Conservation (phyloP, 2,329 filamentous ascomycete genomes). For the Epichloe gansuensis region DNA sequence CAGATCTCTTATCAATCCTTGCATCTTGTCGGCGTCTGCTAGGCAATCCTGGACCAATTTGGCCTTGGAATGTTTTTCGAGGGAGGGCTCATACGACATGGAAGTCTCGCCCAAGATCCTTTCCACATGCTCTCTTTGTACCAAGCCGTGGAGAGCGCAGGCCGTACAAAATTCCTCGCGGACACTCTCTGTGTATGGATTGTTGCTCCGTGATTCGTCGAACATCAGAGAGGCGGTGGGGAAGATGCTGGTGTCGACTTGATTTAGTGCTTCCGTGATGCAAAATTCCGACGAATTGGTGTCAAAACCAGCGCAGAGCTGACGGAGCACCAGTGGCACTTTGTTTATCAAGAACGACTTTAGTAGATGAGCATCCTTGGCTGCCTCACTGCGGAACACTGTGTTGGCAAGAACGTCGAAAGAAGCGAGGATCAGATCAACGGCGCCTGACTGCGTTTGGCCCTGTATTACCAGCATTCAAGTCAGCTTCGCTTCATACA, state of each 20-base stretch:
- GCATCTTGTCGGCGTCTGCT: conserved; percentile 60
- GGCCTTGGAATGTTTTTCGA: conserved; percentile 65
- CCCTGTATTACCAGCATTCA: conserved; percentile 32
- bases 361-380: conserved; percentile 54
- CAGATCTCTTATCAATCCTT: conserved; percentile 66
- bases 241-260: conserved; percentile 70
- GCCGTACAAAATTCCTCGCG: conserved; percentile 73
- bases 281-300: conserved; percentile 63
- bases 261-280: conserved; percentile 57
- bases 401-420: conserved; percentile 86
- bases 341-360: conserved; percentile 76
- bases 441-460: conserved; percentile 62
- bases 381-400: conserved; percentile 52
- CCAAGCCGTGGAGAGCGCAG: conserved; percentile 77
- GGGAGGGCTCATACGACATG: conserved; percentile 62
- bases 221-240: conserved; percentile 47
- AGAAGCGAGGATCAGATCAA: conserved; percentile 74
- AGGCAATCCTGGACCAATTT: conserved; percentile 66
- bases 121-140: conserved; percentile 65
- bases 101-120: conserved; percentile 72
- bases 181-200: conserved; percentile 44
- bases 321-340: conserved; percentile 40
- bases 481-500: conserved; percentile 6
- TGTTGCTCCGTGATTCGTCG: conserved; percentile 43
- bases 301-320: conserved; percentile 41